A percentile compares a stretch with the other conserved stretches of the same genome.
Conservation (phyloP, 2,329 filamentous ascomycete genomes). For the Fusarium oxysporum region DNA sequence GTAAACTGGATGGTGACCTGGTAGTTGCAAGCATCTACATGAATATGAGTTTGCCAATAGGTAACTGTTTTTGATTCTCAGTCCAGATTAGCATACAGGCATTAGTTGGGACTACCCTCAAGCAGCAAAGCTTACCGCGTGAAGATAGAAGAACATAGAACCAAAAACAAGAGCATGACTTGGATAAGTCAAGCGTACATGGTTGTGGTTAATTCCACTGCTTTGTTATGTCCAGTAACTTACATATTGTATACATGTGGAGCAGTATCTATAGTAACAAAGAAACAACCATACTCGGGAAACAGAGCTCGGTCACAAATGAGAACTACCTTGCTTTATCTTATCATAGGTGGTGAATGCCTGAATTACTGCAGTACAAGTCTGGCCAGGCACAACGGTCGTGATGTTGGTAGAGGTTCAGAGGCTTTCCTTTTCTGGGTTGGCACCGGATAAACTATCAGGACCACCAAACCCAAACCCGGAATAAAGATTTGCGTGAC, state of each 20-base stretch:
- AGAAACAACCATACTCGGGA: neutral
- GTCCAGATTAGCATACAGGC: neutral
- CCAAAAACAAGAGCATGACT: neutral
- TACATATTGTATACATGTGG: neutral
- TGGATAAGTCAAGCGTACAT: neutral
- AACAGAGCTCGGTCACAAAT: neutral
- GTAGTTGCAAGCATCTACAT: neutral
- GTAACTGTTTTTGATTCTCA: neutral
- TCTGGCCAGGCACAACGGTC: neutral
- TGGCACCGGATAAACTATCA: slow-evolving; percentile 27
- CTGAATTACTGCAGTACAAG: neutral
- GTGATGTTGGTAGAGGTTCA: neutral
- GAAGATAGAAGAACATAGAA: neutral
- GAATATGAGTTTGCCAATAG: too few species aligned
- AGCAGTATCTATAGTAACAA: neutral
- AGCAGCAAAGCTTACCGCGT: neutral
- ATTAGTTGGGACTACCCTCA: neutral
- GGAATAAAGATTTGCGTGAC: slow-evolving; percentile 2
- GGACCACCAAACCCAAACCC: neutral
- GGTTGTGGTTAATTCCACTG: neutral
- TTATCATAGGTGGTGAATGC: neutral
- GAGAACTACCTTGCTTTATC: neutral
- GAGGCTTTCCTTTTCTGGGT: slow-evolving; percentile 9
- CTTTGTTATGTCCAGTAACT: neutral
- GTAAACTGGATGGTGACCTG: neutral